Conservation (phyloP, 108 stramenopile genomes). For the Nitzschia inconspicua region DNA sequence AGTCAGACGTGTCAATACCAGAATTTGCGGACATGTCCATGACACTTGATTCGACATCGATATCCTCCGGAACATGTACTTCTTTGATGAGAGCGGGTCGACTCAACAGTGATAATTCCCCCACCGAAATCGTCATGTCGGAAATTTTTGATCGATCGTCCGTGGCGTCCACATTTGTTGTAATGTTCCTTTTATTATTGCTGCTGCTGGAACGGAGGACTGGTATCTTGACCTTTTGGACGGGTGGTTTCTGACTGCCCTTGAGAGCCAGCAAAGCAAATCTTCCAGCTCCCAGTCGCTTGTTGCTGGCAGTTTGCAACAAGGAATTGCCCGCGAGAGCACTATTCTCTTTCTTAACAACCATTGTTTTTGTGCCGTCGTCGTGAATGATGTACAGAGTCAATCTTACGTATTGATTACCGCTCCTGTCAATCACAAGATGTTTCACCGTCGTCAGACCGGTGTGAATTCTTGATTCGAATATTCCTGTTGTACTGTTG, state of each 20-base stretch:
- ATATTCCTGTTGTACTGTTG: no score
- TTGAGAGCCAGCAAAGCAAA: conserved; percentile 7
- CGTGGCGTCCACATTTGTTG: neutral
- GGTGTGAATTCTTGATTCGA: no score
- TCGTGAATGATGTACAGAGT: no score
- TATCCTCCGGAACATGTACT: conserved; percentile 5
- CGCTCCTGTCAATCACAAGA: no score
- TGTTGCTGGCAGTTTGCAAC: conserved; percentile 25
- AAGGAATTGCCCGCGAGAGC: conserved; percentile 15
- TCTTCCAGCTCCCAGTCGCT: conserved; percentile 7
- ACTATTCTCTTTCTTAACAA: conserved; percentile 20
- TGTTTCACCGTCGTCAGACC: no score
- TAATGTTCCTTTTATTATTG: no score
- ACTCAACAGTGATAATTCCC: neutral
- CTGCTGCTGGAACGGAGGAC: neutral
- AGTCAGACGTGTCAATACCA: conserved; percentile 7
- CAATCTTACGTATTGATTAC: no score
- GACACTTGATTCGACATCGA: conserved; percentile 18
- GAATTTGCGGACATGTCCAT: conserved; percentile 13
- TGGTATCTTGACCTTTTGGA: conserved; percentile 22
- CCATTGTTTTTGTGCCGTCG: no score
- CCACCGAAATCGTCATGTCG: conserved; percentile 16
- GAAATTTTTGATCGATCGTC: conserved; percentile 23
- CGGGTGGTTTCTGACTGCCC: conserved; percentile 8
- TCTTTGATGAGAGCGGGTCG: conserved; percentile 24